A percentile compares a stretch with the other conserved stretches of the same genome.
phyloP scores from a whole-genome alignment of 1,284 basidiomycete species.

The Testicularia cyperi region DNA sequence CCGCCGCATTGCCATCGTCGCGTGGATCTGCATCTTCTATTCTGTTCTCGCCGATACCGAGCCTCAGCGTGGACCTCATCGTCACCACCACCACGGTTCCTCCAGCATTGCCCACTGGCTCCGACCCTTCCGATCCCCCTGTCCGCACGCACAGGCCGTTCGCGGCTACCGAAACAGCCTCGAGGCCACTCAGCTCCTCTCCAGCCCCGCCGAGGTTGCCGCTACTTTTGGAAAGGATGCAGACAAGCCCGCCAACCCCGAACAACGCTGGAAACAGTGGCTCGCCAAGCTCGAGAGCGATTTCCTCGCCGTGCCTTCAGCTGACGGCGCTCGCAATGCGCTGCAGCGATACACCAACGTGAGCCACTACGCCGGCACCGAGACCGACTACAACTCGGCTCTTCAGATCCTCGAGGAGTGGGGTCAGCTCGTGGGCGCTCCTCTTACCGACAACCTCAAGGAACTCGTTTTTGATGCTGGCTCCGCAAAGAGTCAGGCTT shows the following conservation, averaged over 20 bases:
- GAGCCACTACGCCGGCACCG: slow-evolving; percentile 46
- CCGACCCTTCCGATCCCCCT: not conserved
- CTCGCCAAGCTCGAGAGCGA: slow-evolving; percentile 27
- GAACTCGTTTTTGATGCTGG: slow-evolving; percentile 54
- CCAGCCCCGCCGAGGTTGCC: not conserved
- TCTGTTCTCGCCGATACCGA: no score
- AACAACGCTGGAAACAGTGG: slow-evolving; percentile 20
- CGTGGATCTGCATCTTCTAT: no score
- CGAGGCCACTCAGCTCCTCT: slow-evolving; percentile 1
- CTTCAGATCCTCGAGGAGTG: slow-evolving; percentile 45
- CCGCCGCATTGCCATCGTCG: no score
- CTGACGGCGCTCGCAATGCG: slow-evolving; percentile 31
- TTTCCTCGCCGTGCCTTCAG: slow-evolving; percentile 34
- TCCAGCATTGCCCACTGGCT: no score
- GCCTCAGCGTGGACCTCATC: no score
- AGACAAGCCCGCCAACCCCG: slow-evolving; percentile 1
- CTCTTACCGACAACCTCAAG: slow-evolving; percentile 26
- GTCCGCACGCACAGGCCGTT: not conserved
- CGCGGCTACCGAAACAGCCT: not conserved
- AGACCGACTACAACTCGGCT: slow-evolving; percentile 42
- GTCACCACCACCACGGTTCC: no score
- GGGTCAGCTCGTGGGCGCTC: slow-evolving; percentile 44
- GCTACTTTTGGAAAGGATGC: no score
- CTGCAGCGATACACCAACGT: slow-evolving; percentile 46
- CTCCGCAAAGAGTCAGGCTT: slow-evolving; percentile 30